These are phyloP conservation scores for Theileria orientalis DNA, from an alignment of 169 alveolate genomes.

Conservation along the genomic window DNA sequence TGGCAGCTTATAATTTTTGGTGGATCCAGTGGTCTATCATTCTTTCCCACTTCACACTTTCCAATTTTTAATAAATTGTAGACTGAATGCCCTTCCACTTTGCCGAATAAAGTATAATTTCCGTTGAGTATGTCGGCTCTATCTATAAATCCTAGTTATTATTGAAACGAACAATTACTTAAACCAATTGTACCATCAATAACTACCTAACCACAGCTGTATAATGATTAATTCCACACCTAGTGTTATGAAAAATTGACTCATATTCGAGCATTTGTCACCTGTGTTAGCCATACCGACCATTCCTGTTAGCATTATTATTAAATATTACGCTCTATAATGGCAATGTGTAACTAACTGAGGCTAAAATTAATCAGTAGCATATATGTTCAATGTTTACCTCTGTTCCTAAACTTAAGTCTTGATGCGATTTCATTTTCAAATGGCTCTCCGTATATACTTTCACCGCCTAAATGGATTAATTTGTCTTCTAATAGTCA, in stretches of 20 bases:
- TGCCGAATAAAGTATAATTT: slow-evolving; percentile 91
- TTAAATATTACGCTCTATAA: slow-evolving; percentile 79
- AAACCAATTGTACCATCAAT: not conserved
- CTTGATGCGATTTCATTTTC: slow-evolving; percentile 91
- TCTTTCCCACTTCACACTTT: slow-evolving; percentile 66
- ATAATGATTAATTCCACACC: slow-evolving; percentile 21
- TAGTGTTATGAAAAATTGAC: slow-evolving; percentile 89
- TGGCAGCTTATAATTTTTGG: slow-evolving; percentile 47
- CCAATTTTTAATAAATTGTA: slow-evolving; percentile 73
- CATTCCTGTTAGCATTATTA: slow-evolving; percentile 62
- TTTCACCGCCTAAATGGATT: slow-evolving; percentile 82
- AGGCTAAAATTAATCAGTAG: slow-evolving; percentile 84
- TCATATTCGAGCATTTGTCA: slow-evolving; percentile 67
- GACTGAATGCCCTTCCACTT: slow-evolving; percentile 78
- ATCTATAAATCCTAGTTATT: slow-evolving; percentile 54
- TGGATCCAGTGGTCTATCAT: slow-evolving; percentile 58
- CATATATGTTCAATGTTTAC: slow-evolving; percentile 33
- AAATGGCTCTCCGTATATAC: slow-evolving; percentile 89
- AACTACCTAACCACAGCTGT: not conserved
- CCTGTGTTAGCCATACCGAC: slow-evolving; percentile 70
- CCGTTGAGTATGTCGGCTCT: slow-evolving; percentile 84
- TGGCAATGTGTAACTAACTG: slow-evolving; percentile 87
- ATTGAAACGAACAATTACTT: not conserved
- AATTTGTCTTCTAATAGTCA: not conserved
- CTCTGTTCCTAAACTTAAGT: slow-evolving; percentile 78